phyloP scores from a whole-genome alignment of 306 rosid species.

The Medicago lupulina region DNA sequence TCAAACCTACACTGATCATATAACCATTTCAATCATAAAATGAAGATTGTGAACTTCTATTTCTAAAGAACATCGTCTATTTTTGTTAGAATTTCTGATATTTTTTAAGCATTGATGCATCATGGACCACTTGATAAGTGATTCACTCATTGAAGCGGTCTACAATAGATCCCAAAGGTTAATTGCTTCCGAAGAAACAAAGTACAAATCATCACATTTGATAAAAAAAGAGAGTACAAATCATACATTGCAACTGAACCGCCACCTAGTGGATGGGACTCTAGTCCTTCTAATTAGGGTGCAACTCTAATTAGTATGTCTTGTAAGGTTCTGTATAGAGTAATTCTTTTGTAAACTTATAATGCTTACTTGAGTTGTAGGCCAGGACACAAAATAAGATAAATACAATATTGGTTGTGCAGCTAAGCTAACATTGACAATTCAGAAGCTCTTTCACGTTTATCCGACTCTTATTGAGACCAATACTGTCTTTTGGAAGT shows the following conservation, averaged over 20 bases:
- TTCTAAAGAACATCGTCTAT: too few relatives aligned
- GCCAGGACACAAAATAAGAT: conserved; percentile 8
- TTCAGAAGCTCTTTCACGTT: conserved; percentile 22
- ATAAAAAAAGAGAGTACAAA: too few relatives aligned
- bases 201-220: background rate
- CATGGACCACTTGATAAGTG: too few relatives aligned
- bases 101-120: too few relatives aligned
- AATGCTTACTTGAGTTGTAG: conserved; percentile 14
- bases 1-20: too few relatives aligned
- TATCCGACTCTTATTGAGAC: conserved; percentile 30
- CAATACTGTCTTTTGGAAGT: conserved; percentile 20
- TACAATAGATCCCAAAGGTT: too few relatives aligned
- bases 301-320: too few relatives aligned
- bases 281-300: conserved; percentile 24
- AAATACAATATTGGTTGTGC: conserved; percentile 21
- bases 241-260: background rate
- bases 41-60: too few relatives aligned
- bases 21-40: too few relatives aligned
- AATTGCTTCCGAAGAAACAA: conserved; percentile 16
- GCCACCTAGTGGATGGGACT: conserved; percentile 20
- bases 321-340: background rate
- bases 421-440: conserved; percentile 15
- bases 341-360: background rate
- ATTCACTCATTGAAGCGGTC: background rate
- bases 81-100: too few relatives aligned